Base-by-base conservation (phyloP, 1,284 basidiomycete species). In the Stereum hirsutum region DNA sequence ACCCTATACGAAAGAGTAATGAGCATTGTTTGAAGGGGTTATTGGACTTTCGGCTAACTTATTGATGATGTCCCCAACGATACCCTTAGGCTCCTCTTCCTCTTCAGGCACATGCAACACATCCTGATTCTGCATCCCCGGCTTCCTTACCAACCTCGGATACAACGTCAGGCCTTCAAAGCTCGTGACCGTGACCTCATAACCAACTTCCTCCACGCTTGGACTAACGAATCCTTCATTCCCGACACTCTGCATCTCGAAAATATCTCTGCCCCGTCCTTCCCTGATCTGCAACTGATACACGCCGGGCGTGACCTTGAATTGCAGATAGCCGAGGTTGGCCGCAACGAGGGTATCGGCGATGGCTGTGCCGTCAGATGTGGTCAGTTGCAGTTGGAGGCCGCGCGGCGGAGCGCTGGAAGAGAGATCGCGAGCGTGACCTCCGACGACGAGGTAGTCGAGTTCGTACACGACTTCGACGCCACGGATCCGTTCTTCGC, bases 291-390 rank as follows among this genome's bases (percentile, higher is more conserved):
- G 77, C 1, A 98, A 69, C 39, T 72, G 67, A 68, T 89, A 96
- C 0, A 89, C 78, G 2, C 95, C 95, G 0, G 95, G 95, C 39
- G 76, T 83, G 2, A 89, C 87, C 57, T 91, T 92, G 70, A 99
- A 93, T 61, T 99, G 96, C 49, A 97, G 71, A 62, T 99, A 99
- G 3, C 95, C 96, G 7, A 98, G 67, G 57, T 98, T 99, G 5
- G 89, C 92, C 53, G 97, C 91, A 36, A 98, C 85, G 49, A 80
- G 82, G 0, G 89, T 92, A 52, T 94, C 90, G 14, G 83, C 86
- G 5, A 89, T 72, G 1, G 59, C 59, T 11, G 65, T 65, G 44
- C 75, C 62, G 17, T 66, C 64, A 4, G 21, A 26, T n/a, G 64
- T 66, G 5, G 74, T 66, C 1, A 95, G 74, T 54, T 96, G 87